Percentiles rank a stretch among this genome's conserved stretches.
phyloP scores from a whole-genome alignment of 2,329 filamentous ascomycete genomes.

The Zymoseptoria crescenta region DNA sequence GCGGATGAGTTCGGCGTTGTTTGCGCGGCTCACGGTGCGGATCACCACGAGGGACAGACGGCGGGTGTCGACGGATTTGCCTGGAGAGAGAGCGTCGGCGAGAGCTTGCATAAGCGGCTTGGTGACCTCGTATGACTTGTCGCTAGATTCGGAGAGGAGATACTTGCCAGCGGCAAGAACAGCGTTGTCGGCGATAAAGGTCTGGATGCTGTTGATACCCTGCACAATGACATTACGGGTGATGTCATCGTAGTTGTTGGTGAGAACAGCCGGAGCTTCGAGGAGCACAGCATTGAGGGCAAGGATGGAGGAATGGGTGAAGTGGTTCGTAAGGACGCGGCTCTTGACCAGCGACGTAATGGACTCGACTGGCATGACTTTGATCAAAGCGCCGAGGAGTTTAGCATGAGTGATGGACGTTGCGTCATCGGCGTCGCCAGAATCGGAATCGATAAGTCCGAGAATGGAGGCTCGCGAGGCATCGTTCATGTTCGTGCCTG shows the following conservation, averaged over 20 bases:
- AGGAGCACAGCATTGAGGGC: constrained; percentile 82
- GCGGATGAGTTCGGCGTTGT: constrained; percentile 65
- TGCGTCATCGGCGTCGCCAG: constrained; percentile 59
- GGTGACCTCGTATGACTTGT: constrained; percentile 64
- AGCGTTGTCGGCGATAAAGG: constrained; percentile 68
- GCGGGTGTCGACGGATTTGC: constrained; percentile 71
- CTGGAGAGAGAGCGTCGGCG: constrained; percentile 66
- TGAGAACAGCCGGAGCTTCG: constrained; percentile 66
- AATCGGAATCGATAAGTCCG: constrained; percentile 76
- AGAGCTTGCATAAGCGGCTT: constrained; percentile 76
- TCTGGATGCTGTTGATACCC: constrained; percentile 65
- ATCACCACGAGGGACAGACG: constrained; percentile 80
- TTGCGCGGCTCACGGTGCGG: constrained; percentile 71
- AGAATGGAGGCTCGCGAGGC: constrained; percentile 78
- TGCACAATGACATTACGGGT: constrained; percentile 68
- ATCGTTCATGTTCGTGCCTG: constrained; percentile 90
- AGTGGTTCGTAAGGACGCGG: constrained; percentile 69
- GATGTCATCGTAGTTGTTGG: constrained; percentile 63
- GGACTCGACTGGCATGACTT: constrained; percentile 68
- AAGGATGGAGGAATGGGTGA: constrained; percentile 71
- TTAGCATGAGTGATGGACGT: constrained; percentile 88
- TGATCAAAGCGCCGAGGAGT: constrained; percentile 80
- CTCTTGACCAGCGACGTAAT: constrained; percentile 57
- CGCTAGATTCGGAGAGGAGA: constrained; percentile 58
- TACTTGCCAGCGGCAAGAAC: constrained; percentile 89